These are phyloP conservation scores for Clarkia xantiana DNA, from an alignment of 345 rosid species.

Conservation along the genomic window DNA sequence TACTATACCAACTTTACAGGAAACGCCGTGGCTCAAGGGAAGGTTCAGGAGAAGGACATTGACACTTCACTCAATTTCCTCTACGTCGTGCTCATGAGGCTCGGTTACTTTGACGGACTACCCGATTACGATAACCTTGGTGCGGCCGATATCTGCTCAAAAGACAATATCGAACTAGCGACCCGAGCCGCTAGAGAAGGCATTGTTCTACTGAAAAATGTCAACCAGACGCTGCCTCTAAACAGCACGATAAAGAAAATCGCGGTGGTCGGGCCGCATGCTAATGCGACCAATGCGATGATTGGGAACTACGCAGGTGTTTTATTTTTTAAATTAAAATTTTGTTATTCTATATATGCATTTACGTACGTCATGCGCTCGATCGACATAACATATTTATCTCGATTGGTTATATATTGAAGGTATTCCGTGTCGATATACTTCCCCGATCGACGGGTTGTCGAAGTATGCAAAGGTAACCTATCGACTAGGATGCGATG, in stretches of 20 bases:
- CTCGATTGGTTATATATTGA: no score
- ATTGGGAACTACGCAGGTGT: conserved; percentile 49
- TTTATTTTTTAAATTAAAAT: no score
- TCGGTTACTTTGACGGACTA: conserved; percentile 47
- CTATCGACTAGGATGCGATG: conserved; percentile 35
- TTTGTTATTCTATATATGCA: no score
- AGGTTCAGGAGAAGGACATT: conserved; percentile 19
- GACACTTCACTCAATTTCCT: conserved; percentile 20
- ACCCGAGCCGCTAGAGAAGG: conserved; percentile 42
- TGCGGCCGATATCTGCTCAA: conserved; percentile 20
- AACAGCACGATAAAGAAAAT: conserved; percentile 9
- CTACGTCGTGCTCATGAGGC: conserved; percentile 41
- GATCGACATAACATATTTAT: neutral
- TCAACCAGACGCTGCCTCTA: conserved; percentile 20
- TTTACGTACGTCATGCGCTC: no score
- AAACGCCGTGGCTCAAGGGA: conserved; percentile 28
- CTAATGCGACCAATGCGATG: conserved; percentile 36
- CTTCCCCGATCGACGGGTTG: conserved; percentile 34
- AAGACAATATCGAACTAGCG: conserved; percentile 28
- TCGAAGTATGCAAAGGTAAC: conserved; percentile 14
- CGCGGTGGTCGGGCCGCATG: conserved; percentile 42
- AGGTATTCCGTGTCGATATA: conserved; percentile 37
- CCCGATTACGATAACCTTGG: conserved; percentile 24
- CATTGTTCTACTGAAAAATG: conserved; percentile 42
- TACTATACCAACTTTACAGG: conserved; percentile 18